A percentile compares a stretch with the other conserved stretches of the same genome.
phyloP scores from a whole-genome alignment of 2,329 filamentous ascomycete genomes.

The Teratosphaeria nubilosa region DNA sequence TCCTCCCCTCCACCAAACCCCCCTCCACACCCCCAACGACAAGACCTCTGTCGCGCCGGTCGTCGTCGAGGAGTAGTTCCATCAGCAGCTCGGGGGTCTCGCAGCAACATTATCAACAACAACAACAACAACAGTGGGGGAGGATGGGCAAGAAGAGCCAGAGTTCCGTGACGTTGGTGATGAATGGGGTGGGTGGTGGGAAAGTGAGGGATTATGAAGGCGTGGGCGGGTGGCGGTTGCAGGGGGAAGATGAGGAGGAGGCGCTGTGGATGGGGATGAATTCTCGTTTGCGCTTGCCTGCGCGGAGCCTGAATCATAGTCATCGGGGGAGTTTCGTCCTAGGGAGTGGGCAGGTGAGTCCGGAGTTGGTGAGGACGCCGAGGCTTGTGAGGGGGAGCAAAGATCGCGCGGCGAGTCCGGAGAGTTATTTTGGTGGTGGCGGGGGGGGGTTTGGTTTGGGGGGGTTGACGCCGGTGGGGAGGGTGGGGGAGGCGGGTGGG shows the following conservation, averaged over 20 bases:
- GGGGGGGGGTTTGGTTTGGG: too few species aligned
- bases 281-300: conserved; percentile 30
- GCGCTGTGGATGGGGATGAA: conserved; percentile 32
- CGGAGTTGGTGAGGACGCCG: conserved; percentile 28
- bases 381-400: conserved; percentile 1
- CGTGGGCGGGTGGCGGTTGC: conserved; percentile 31
- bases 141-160: neutral
- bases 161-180: conserved; percentile 4
- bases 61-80: conserved; percentile 4
- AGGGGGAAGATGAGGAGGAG: conserved; percentile 28
- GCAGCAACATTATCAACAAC: too few species aligned
- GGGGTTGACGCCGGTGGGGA: neutral
- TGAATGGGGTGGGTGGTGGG: conserved; percentile 15
- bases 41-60: conserved; percentile 19
- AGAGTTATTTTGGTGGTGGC: conserved; percentile 11
- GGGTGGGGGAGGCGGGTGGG: neutral
- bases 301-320: conserved; percentile 11
- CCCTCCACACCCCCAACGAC: conserved; percentile 8
- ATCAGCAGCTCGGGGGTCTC: neutral
- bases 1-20: conserved; percentile 13
- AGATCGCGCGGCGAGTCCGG: conserved; percentile 14
- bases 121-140: neutral
- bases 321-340: conserved; percentile 8
- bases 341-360: conserved; percentile 23
- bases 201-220: conserved; percentile 30